Evolutionary conservation across 768 basidiomycete genomes (phyloP), one percentile per base, ranked within the genome.

Genomic region (Baorangia bicolor): DNA sequence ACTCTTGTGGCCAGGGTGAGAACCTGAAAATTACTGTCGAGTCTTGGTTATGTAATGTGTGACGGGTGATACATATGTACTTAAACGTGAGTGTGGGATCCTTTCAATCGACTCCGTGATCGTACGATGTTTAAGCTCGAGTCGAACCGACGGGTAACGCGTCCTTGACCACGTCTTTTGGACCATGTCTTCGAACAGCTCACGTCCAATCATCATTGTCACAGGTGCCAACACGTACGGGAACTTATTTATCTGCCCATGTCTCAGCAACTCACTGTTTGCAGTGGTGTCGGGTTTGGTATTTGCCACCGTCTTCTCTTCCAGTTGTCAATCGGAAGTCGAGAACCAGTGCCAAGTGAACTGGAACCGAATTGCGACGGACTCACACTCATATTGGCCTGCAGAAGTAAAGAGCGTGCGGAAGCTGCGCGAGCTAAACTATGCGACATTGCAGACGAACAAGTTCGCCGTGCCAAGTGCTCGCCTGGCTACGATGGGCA

Each of bases 221-320:
- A 90, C 87, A 20, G 87, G 87, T 37, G 87, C 87, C 11, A 90
- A 88, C 63, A 75, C 78, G 87, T 87, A 67, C 46, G 78, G 60
- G 20, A 39, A 41, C 28, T 33, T 43, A 14, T 53, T 30, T 6
- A 21, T 21, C 35, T 30, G 33, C 5, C 9, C 50, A 37, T 8
- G 44, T 38, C 30, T 53, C 54, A 44, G 16, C 16, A 41, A 23
- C 59, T 59, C 57, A 27, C 64, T 88, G 84, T 46, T 54, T 53
- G 3, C 67, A 94, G 92, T 37, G 92, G 92, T 53, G 79, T 94
- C 18, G 92, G 92, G 16, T 89, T 87, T 67, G 90, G 89, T 12
- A 87, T 90, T 41, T 92, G 90, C 73, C 83, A 87, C 57, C 86
- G 92, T 44, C 78, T 94, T 8, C 77, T 94, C 42, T 71, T 77